Conservation (phyloP, 1,139 yeast species). For the Suhomyces choctaworum region DNA sequence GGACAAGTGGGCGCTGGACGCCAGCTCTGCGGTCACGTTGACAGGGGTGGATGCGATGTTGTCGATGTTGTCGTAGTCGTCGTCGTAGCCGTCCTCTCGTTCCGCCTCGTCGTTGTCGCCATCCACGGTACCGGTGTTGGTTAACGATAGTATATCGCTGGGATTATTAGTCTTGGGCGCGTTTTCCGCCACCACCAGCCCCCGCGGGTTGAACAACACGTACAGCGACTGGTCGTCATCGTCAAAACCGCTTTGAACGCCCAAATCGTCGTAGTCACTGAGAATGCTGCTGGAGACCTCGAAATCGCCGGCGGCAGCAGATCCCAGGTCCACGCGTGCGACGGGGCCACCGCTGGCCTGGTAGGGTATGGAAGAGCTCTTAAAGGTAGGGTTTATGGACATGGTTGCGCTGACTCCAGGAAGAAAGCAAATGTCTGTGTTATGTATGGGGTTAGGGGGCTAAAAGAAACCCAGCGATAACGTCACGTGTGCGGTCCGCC, state of each 20-base stretch:
- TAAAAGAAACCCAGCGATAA: no score
- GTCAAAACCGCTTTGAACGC: constrained; percentile 11
- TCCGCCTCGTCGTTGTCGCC: constrained; percentile 18
- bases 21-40: background rate
- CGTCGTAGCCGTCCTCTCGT: constrained; percentile 22
- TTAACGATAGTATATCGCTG: constrained; percentile 43
- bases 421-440: no score
- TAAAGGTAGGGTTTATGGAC: constrained; percentile 12
- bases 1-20: constrained; percentile 16
- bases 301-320: constrained; percentile 2
- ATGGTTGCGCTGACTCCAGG: no score
- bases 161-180: constrained; percentile 17
- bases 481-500: constrained; percentile 11
- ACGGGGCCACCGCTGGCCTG: constrained; percentile 1
- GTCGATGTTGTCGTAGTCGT: constrained; percentile 15
- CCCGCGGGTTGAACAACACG: constrained; percentile 42
- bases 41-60: background rate
- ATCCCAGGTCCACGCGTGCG: background rate
- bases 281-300: constrained; percentile 22
- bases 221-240: constrained; percentile 41
- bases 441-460: no score
- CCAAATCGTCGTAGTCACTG: constrained; percentile 23
- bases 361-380: constrained; percentile 12
- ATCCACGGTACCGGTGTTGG: constrained; percentile 26
- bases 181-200: constrained; percentile 10